Base-by-base conservation (phyloP, 2,329 filamentous ascomycete genomes). In the Beauveria varroae region DNA sequence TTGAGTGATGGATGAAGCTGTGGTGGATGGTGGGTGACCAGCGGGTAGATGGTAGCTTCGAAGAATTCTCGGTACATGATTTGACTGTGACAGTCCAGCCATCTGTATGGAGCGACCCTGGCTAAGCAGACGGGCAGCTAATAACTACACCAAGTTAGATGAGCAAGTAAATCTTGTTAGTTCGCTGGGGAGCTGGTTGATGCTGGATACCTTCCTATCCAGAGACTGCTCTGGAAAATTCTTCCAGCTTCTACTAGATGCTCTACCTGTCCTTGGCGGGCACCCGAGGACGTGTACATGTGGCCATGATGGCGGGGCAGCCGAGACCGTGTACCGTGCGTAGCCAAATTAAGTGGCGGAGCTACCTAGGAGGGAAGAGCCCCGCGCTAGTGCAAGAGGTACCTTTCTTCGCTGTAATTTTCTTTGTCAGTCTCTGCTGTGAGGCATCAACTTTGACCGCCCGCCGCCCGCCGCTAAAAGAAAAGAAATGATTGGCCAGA, bases 171-270 rank as follows among this genome's bases (percentile, higher is more conserved):
- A n/a, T n/a, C n/a, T n/a, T n/a, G n/a, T n/a, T n/a, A 34, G 30
- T 34, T 34, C 9, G 30, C 30, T 12, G 34, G 34, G 34, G 16
- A 37, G 41, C 40, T n/a, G 40, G 12, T 41, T 41, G 16, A 41
- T 41, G 20, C 12, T 55, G 4, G 26, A 28, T n/a, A n/a, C 24
- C 24, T n/a, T 22, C 12, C 16, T 22, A 18, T 14, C 5, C 37
- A 52, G 7, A 44, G 64, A 54, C 55, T 43, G 37, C 52, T 68
- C 66, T 67, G 62, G 67, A 68, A 68, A 67, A 67, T 68, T 69
- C 68, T 68, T 57, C 62, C 61, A 46, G 61, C 57, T 69, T 69
- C 67, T 60, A 68, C 54, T 55, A 18, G 59, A 57, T 62, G 63
- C 65, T 57, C 16, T 10, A 18, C 55, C 46, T 18, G 55, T 49